Evolutionary conservation across 768 basidiomycete genomes (phyloP).

Genomic region (Naganishia friedmannii): DNA sequence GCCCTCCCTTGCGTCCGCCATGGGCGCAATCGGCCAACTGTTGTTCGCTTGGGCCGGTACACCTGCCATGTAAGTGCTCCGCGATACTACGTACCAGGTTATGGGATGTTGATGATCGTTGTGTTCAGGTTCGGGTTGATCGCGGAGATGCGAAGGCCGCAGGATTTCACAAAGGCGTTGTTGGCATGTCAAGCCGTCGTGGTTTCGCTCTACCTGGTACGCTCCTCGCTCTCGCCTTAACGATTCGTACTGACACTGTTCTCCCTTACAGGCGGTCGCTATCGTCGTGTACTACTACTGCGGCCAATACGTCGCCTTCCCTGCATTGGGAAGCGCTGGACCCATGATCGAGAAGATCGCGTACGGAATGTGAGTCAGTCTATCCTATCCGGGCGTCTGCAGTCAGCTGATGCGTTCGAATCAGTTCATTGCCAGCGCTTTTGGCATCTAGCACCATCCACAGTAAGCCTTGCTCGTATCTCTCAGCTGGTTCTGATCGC

Average conservation of each 20-base stretch:
- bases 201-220: conserved; percentile 29
- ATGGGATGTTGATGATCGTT: background rate
- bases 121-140: conserved; percentile 32
- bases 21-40: conserved; percentile 49
- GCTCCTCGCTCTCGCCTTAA: background rate
- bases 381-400: too few species aligned
- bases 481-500: background rate
- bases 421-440: conserved; percentile 42
- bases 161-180: conserved; percentile 48
- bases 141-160: conserved; percentile 51
- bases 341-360: conserved; percentile 43
- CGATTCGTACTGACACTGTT: background rate
- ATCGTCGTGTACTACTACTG: conserved; percentile 33
- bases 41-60: conserved; percentile 48
- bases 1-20: conserved; percentile 40
- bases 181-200: conserved; percentile 35
- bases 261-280: conserved; percentile 10
- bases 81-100: background rate
- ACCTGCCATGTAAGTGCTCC: conserved; percentile 27
- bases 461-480: background rate
- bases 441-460: conserved; percentile 29
- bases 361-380: conserved; percentile 30
- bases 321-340: conserved; percentile 49
- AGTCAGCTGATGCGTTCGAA: conserved; percentile 32
- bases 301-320: conserved; percentile 48